A percentile compares a stretch with the other conserved stretches of the same genome.
phyloP scores from a whole-genome alignment of 2,329 filamentous ascomycete genomes.

The Colletotrichum sp. region DNA sequence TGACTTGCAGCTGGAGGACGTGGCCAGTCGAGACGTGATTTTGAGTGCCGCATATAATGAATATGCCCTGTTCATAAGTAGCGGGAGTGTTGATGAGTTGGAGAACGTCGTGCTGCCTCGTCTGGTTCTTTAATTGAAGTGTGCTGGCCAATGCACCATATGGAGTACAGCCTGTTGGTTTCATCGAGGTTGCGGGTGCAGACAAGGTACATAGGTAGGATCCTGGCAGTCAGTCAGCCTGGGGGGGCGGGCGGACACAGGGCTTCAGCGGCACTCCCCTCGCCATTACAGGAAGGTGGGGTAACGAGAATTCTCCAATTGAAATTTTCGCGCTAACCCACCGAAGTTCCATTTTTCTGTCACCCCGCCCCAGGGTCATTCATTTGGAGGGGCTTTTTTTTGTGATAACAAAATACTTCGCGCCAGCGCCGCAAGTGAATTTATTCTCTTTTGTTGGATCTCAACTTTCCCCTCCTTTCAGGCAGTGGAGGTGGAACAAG shows the following conservation, averaged over 20 bases:
- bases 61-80: conserved; percentile 33
- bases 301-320: neutral
- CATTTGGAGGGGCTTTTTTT: conserved; percentile 12
- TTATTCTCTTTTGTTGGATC: neutral
- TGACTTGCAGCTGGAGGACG: neutral
- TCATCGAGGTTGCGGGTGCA: neutral
- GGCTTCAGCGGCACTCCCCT: neutral
- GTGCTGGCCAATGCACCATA: neutral
- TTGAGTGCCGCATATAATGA: conserved; percentile 18
- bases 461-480: neutral
- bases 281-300: conserved; percentile 3
- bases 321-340: conserved; percentile 12
- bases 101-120: conserved; percentile 3
- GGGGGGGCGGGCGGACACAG: too few species aligned
- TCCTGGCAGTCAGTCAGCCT: neutral
- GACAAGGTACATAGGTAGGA: neutral
- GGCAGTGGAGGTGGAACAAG: neutral
- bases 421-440: neutral
- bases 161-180: neutral
- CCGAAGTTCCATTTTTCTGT: neutral
- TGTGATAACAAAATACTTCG: conserved; percentile 1
- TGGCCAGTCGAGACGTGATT: conserved; percentile 5
- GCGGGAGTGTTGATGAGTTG: conserved; percentile 4
- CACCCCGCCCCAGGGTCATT: conserved; percentile 4
- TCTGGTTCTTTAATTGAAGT: neutral